Base-by-base conservation (phyloP, 768 basidiomycete species). In the Melanogaster broomeanus region DNA sequence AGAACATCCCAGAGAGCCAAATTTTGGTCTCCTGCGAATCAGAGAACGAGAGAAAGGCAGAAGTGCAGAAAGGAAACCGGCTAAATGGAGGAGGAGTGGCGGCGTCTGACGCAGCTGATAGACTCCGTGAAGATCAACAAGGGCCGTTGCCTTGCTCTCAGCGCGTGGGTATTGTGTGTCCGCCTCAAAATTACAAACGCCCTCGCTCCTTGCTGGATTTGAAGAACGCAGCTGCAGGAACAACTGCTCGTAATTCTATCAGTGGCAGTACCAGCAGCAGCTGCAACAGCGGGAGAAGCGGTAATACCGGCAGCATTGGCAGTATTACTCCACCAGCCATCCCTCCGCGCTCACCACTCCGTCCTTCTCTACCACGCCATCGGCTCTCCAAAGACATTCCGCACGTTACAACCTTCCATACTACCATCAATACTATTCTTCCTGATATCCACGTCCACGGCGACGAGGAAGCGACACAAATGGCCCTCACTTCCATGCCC, bases 91-190 rank as follows among this genome's bases (percentile, higher is more conserved):
- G 52, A 62, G 60, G 53, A 19, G 55, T 55, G 57, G 62, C 57
- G 57, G 62, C 59, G 55, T 54, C 57, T 48, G 28, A 33, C 19
- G 48, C 34, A 22, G 46, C 31, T 46, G 52, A 27, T 21, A 42
- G 22, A 19, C 18, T 48, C 60, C 57, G 53, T 51, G 51, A 54
- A 49, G 55, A 60, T 54, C 61, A 65, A 59, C 64, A 60, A 45
- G 60, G 53, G 63, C 57, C 24, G 24, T 50, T 42, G 63, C 72
- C 76, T 75, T 76, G 72, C 67, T 72, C 73, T 50, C 62, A 63
- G 74, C 77, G 75, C 77, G 73, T 78, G 77, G 68, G 69, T 50
- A 62, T 68, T 49, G 64, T 71, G 53, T 63, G 61, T 61, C 66
- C 68, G 47, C 70, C 69, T 52, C 59, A 61, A 58, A 59, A 67